phyloP scores from a whole-genome alignment of 2,329 filamentous ascomycete genomes.

The Sclerotinia trifoliorum region DNA sequence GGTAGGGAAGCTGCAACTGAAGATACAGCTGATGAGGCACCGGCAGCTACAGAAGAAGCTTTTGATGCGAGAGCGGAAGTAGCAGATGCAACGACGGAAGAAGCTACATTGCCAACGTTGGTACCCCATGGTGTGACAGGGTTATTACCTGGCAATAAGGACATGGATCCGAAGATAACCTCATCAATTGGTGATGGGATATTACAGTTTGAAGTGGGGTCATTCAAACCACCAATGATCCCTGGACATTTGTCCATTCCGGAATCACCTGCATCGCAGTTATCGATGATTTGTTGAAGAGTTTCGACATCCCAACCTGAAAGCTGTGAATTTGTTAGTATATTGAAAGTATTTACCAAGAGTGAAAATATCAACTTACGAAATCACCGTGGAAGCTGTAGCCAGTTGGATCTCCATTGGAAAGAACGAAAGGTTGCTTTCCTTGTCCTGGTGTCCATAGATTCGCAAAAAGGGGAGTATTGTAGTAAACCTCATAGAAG shows the following conservation, averaged over 20 bases:
- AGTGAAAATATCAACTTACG: conserved; percentile 34
- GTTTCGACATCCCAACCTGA: conserved; percentile 71
- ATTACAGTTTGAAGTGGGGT: conserved; percentile 48
- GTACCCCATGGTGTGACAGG: conserved; percentile 52
- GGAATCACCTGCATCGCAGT: conserved; percentile 61
- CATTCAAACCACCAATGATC: conserved; percentile 54
- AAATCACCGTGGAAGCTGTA: conserved; percentile 79
- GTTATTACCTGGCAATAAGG: conserved; percentile 55
- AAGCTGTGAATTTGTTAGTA: conserved; percentile 57
- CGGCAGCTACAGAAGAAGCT: neutral
- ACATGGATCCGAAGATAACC: conserved; percentile 46
- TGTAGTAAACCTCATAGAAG: conserved; percentile 85
- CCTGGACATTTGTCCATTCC: conserved; percentile 64
- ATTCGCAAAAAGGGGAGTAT: conserved; percentile 64
- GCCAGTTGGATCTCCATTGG: conserved; percentile 75
- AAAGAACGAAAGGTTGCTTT: conserved; percentile 70
- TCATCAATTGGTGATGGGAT: conserved; percentile 50
- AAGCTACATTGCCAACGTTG: neutral
- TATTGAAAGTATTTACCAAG: neutral
- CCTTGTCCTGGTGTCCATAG: conserved; percentile 60
- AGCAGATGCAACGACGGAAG: conserved; percentile 9
- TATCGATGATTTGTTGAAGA: conserved; percentile 68
- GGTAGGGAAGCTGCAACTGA: conserved; percentile 3
- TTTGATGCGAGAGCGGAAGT: neutral
- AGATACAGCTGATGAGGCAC: neutral